A percentile compares a stretch with the other conserved stretches of the same genome.
Evolutionary conservation across 768 basidiomycete genomes (phyloP).

Genomic region (Asterophora parasitica): DNA sequence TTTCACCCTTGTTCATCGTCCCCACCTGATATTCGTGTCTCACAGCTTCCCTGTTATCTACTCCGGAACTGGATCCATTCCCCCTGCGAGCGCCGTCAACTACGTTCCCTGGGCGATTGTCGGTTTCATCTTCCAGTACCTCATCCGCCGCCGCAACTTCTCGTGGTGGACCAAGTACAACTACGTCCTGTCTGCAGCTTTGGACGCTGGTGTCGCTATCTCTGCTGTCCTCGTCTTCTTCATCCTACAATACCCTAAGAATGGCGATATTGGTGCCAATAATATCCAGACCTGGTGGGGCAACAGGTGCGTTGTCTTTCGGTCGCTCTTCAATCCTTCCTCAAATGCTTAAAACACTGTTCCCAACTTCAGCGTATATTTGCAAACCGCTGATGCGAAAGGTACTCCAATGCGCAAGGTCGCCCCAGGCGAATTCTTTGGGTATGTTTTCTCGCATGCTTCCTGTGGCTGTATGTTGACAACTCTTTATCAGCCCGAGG

Average conservation of each 20-base stretch:
- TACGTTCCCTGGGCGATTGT: conserved; percentile 64
- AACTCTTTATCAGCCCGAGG: conserved; percentile 9
- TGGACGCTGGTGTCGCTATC: conserved; percentile 67
- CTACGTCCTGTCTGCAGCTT: conserved; percentile 66
- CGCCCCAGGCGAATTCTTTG: conserved; percentile 27
- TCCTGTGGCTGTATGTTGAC: not conserved
- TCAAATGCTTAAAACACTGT: not conserved
- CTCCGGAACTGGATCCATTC: conserved; percentile 54
- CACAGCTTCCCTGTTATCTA: conserved; percentile 52
- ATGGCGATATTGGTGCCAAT: conserved; percentile 52
- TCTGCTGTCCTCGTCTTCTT: conserved; percentile 36
- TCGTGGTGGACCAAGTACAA: conserved; percentile 71
- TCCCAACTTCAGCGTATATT: conserved; percentile 24
- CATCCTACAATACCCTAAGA: conserved; percentile 54
- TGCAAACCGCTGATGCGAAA: conserved; percentile 35
- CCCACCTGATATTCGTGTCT: not conserved
- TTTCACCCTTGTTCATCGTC: not conserved
- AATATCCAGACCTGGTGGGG: conserved; percentile 70
- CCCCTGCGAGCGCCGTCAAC: conserved; percentile 64
- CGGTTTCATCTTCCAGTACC: conserved; percentile 62
- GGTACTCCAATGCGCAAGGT: conserved; percentile 32
- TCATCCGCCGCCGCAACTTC: conserved; percentile 55
- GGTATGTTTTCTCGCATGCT: conserved; percentile 18
- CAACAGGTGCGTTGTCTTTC: conserved; percentile 40
- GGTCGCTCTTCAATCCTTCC: no score